Base-by-base conservation (phyloP, 2,329 filamentous ascomycete genomes). In the Biscogniauxia sp. region DNA sequence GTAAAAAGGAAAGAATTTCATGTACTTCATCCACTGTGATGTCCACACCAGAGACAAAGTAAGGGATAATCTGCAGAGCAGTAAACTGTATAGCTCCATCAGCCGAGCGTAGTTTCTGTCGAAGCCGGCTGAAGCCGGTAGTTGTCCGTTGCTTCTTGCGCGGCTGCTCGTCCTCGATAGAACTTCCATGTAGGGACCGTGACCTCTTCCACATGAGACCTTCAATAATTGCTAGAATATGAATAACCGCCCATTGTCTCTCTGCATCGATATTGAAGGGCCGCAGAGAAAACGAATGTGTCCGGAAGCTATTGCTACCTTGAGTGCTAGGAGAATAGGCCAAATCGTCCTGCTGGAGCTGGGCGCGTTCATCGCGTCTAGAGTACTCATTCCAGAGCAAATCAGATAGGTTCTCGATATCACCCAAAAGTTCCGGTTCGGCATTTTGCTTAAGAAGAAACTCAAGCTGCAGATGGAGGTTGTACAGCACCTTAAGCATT, bases 331-430 rank as follows among this genome's bases (percentile, higher is more conserved):
- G 66, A 53, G 81, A 70, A 64, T 91, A 90, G 0, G 81, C 78
- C 25, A 97, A 72, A 68, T 97, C 91, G 62, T 91, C 87, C n/a
- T 96, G 77, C 64, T 92, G 89, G 11, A 98, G 80, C 45, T 88
- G 85, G 54, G 91, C 88, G 61, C 86, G 86, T 54, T 90, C 87
- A 41, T 86, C 81, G 62, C 92, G 84, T 64, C 82, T 88, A 3
- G 85, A 81, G 74, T 98, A 98, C 69, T 97, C 94, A 8, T 78
- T 78, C 78, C 88, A 89, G n/a, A 99, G 76, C 3, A 83, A 80
- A 52, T 93, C 88, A 37, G 88, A 72, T 1, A 97, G 75, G n/a
- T 84, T 83, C 64, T 89, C 85, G 5, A 96, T 58, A 65, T 82
- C 74, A 52, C 70, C 78, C 26, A 75, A 73, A 58, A 81, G 74